A percentile compares a stretch with the other conserved stretches of the same genome.
Conservation (phyloP, 2,329 filamentous ascomycete genomes). For the Sclerotinia spermophila region DNA sequence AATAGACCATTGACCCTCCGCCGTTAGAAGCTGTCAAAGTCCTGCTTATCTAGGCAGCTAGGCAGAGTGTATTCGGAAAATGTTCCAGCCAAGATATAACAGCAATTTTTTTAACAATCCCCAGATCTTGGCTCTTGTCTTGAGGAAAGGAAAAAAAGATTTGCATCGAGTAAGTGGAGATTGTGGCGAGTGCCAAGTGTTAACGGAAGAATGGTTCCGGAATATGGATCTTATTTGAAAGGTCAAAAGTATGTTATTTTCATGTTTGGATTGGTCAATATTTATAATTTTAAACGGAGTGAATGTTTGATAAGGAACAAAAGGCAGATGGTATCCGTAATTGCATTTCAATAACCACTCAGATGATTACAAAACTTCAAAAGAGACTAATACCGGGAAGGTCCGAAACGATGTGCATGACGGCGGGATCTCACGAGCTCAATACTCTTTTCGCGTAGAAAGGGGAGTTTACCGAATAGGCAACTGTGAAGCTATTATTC, state of each 20-base stretch:
- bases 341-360: neutral
- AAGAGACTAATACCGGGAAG: neutral
- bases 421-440: neutral
- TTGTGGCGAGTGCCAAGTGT: neutral
- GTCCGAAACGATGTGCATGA: neutral
- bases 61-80: neutral
- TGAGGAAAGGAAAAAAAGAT: neutral
- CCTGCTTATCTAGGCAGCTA: neutral
- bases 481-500: neutral
- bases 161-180: neutral
- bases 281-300: neutral
- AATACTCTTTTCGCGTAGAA: too few species aligned
- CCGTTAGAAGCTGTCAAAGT: neutral
- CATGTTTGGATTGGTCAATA: neutral
- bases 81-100: neutral
- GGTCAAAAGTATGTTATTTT: neutral
- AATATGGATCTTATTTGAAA: neutral
- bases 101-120: neutral
- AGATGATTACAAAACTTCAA: neutral
- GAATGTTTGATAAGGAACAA: neutral
- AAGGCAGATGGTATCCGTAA: neutral
- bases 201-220: neutral
- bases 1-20: too few species aligned
- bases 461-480: neutral
- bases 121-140: constrained; percentile 8